Percentiles rank a stretch among this genome's conserved stretches.
These are phyloP conservation scores for Cutaneotrichosporon arboriforme DNA, from an alignment of 1,284 basidiomycete genomes.

Conservation along the genomic window DNA sequence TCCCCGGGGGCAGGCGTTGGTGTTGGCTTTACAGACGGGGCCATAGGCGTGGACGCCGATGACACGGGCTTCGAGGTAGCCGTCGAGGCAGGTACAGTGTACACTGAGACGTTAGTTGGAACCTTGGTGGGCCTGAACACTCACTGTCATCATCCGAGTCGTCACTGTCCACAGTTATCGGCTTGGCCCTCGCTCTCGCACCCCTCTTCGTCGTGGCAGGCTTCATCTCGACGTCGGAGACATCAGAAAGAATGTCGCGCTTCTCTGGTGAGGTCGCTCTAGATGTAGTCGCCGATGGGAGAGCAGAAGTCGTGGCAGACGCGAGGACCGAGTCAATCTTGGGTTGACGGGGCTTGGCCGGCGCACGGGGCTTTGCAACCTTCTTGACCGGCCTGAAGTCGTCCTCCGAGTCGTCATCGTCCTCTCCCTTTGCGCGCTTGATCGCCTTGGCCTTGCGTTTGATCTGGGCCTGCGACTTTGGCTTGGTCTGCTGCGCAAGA, in stretches of 20 bases:
- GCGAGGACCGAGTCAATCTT: slow-evolving; percentile 8
- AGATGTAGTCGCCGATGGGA: slow-evolving; percentile 7
- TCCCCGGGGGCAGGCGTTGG: slow-evolving; percentile 23
- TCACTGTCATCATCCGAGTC: slow-evolving; percentile 57
- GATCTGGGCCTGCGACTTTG: slow-evolving; percentile 57
- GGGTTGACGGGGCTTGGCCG: slow-evolving; percentile 31
- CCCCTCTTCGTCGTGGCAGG: slow-evolving; percentile 29
- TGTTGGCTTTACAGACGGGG: slow-evolving; percentile 17
- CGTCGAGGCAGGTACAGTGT: slow-evolving; percentile 35
- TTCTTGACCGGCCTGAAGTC: slow-evolving; percentile 71
- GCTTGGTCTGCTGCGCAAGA: slow-evolving; percentile 63
- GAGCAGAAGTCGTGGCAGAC: slow-evolving; percentile 2
- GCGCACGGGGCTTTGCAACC: slow-evolving; percentile 46
- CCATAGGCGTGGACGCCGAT: slow-evolving; percentile 5
- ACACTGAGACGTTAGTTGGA: slow-evolving; percentile 15
- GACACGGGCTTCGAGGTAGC: slow-evolving; percentile 2
- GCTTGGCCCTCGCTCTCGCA: slow-evolving; percentile 39
- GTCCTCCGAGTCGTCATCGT: slow-evolving; percentile 56
- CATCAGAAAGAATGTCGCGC: slow-evolving; percentile 22
- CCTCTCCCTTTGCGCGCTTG: slow-evolving; percentile 52
- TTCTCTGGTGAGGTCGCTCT: slow-evolving; percentile 21
- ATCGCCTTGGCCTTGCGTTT: slow-evolving; percentile 57
- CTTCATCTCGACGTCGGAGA: slow-evolving; percentile 27
- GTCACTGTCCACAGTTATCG: slow-evolving; percentile 52
- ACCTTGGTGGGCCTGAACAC: slow-evolving; percentile 1